Percentiles rank a stretch among this genome's conserved stretches.
phyloP scores from a whole-genome alignment of 2,329 filamentous ascomycete genomes.

The Talaromyces pinophilus region DNA sequence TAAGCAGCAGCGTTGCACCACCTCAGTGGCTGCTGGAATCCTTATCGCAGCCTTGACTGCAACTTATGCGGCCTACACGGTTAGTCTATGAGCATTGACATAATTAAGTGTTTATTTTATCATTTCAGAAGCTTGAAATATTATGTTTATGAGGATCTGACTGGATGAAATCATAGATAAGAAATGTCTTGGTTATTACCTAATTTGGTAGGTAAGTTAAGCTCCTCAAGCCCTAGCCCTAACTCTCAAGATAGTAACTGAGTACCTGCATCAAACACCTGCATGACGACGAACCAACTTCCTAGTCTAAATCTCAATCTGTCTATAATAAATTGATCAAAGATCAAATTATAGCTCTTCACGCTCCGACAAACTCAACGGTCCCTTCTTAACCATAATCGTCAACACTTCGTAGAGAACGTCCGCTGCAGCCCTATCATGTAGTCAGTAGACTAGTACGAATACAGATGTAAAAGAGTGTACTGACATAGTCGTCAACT shows the following conservation, averaged over 20 bases:
- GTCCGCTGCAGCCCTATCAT: constrained; percentile 52
- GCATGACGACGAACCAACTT: neutral
- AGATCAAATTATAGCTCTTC: neutral
- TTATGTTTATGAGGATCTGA: neutral
- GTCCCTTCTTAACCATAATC: constrained; percentile 78
- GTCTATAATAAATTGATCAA: neutral
- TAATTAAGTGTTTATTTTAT: neutral
- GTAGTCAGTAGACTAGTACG: neutral
- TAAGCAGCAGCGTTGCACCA: neutral
- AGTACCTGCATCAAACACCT: neutral
- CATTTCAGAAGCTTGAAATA: neutral
- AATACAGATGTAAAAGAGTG: neutral
- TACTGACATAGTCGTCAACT: constrained; percentile 54
- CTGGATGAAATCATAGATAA: constrained; percentile 8
- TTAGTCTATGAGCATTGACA: neutral
- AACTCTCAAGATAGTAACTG: neutral
- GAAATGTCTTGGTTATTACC: neutral
- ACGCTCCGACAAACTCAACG: constrained; percentile 49
- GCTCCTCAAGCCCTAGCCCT: constrained; percentile 4
- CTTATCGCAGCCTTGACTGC: constrained; percentile 13
- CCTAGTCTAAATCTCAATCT: neutral
- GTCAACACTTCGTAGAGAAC: constrained; percentile 76
- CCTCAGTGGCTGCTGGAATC: constrained; percentile 1
- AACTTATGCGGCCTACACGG: neutral
- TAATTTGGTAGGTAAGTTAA: neutral